Conservation (phyloP, 179 eudicot genomes). For the Silene coronaria region DNA sequence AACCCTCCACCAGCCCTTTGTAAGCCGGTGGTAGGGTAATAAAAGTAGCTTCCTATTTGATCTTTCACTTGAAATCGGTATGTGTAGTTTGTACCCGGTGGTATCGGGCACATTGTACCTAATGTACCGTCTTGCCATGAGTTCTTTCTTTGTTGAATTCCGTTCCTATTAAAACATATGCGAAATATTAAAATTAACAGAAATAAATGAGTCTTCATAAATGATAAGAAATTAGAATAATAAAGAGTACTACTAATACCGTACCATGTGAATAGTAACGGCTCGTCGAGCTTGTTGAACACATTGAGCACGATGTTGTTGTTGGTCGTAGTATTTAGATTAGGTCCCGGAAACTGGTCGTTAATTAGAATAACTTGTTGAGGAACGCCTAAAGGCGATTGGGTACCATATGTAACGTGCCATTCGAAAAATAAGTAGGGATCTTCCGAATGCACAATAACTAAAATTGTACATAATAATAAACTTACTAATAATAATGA, state of each 20-base stretch:
- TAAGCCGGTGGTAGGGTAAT: constrained; percentile 47
- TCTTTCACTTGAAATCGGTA: constrained; percentile 62
- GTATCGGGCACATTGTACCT: constrained; percentile 64
- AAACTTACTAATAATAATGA: constrained; percentile 5
- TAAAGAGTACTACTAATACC: neutral
- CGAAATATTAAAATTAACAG: neutral
- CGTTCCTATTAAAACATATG: constrained; percentile 26
- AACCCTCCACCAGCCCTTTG: constrained; percentile 56
- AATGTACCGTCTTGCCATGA: constrained; percentile 67
- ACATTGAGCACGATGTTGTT: constrained; percentile 49
- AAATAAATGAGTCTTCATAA: neutral
- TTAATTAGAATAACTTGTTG: constrained; percentile 59
- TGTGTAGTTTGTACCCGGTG: constrained; percentile 62
- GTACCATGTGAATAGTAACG: constrained; percentile 58
- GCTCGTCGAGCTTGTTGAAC: constrained; percentile 65
- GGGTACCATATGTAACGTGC: constrained; percentile 54
- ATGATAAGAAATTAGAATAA: neutral
- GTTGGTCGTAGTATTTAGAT: constrained; percentile 41
- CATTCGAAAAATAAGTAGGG: constrained; percentile 45
- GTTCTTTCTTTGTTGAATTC: constrained; percentile 59
- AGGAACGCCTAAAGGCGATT: constrained; percentile 56
- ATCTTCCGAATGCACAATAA: constrained; percentile 39
- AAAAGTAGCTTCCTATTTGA: constrained; percentile 56
- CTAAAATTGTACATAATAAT: constrained; percentile 9
- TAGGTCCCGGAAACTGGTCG: constrained; percentile 50